Percentiles rank a stretch among this genome's conserved stretches.
Conservation (phyloP, 2,329 filamentous ascomycete species). For the Chaetomiaceae sp. region DNA sequence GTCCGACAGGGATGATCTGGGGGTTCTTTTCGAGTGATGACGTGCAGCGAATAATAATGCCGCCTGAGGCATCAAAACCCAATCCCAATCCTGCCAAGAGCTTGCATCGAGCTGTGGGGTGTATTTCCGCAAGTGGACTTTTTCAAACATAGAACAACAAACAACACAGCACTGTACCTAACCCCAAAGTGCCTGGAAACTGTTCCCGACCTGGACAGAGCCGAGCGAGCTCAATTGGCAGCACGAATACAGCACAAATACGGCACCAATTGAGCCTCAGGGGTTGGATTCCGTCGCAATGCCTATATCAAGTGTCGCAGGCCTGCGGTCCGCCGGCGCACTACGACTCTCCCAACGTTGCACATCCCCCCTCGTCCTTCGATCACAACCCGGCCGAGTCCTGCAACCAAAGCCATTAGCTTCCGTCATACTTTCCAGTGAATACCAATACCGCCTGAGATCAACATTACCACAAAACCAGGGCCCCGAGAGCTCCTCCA, state of each 20-base stretch:
- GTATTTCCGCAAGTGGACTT: slow-evolving; percentile 4
- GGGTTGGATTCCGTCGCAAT: not conserved
- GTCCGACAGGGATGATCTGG: slow-evolving; percentile 18
- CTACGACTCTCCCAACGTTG: slow-evolving; percentile 5
- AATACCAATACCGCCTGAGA: slow-evolving; percentile 10
- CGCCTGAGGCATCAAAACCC: slow-evolving; percentile 15
- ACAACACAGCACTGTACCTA: too few relatives aligned
- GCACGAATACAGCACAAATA: too few relatives aligned
- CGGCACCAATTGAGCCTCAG: slow-evolving; percentile 9
- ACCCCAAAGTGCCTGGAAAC: not conserved
- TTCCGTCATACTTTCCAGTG: not conserved
- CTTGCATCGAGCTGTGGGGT: slow-evolving; percentile 7
- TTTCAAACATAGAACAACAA: not conserved
- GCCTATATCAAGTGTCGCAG: slow-evolving; percentile 10
- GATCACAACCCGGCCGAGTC: not conserved
- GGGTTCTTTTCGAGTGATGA: slow-evolving; percentile 1
- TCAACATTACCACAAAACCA: slow-evolving; percentile 11
- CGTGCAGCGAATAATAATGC: not conserved
- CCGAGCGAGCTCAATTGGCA: not conserved
- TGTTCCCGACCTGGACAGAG: not conserved
- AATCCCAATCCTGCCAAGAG: not conserved
- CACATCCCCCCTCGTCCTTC: slow-evolving; percentile 4
- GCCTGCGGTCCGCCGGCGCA: slow-evolving; percentile 6
- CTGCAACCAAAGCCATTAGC: not conserved
- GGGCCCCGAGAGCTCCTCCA: not conserved